Percentiles rank a stretch among this genome's conserved stretches.
These are phyloP conservation scores for Fusarium luffae DNA, from an alignment of 2,329 filamentous ascomycete species.

Conservation along the genomic window DNA sequence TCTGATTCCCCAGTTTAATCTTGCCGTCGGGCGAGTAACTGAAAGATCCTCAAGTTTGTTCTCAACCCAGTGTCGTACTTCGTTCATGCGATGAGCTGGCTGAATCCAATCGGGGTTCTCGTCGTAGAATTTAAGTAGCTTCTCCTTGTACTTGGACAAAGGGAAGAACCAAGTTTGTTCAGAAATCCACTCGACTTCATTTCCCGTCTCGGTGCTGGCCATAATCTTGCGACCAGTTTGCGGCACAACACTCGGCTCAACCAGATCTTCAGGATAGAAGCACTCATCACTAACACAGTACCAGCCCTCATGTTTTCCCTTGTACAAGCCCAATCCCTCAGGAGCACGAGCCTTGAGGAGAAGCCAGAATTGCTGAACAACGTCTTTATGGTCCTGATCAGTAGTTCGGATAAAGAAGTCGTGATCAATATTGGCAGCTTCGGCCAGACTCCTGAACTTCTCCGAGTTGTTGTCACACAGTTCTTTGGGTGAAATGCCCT, in stretches of 20 bases:
- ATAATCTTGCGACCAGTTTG: constrained; percentile 85
- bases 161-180: constrained; percentile 97
- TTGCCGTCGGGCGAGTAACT: constrained; percentile 81
- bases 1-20: constrained; percentile 87
- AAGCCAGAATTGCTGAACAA: constrained; percentile 90
- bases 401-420: constrained; percentile 95
- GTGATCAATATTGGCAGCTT: constrained; percentile 74
- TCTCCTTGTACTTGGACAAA: constrained; percentile 83
- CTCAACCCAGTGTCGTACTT: constrained; percentile 80
- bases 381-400: constrained; percentile 80
- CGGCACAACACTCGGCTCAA: constrained; percentile 80
- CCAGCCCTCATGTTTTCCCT: constrained; percentile 90
- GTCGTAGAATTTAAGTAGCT: constrained; percentile 81
- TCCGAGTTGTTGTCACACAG: constrained; percentile 89
- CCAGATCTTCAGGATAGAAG: constrained; percentile 83
- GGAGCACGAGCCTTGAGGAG: constrained; percentile 67
- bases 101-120: constrained; percentile 82
- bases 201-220: constrained; percentile 87
- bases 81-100: constrained; percentile 77
- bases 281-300: constrained; percentile 97
- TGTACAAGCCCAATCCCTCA: constrained; percentile 82
- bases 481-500: constrained; percentile 77
- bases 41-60: constrained; percentile 87
- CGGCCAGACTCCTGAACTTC: constrained; percentile 81
- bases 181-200: constrained; percentile 92